Conservation (phyloP, 192 early-diverging fungal genomes). For the Pecoramyces ruminantium region DNA sequence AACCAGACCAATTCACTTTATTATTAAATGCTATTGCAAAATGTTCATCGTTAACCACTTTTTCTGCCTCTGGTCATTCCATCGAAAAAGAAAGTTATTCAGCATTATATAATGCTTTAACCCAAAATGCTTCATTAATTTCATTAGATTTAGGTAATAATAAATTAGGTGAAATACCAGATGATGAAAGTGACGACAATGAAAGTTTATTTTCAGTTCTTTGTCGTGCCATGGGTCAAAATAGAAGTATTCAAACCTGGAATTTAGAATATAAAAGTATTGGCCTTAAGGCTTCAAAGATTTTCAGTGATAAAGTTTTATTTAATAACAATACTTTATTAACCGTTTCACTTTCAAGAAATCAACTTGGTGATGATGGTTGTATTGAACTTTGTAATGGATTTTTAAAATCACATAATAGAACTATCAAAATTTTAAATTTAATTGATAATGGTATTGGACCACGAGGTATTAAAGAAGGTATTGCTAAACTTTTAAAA, state of each 20-base stretch:
- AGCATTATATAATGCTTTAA: neutral
- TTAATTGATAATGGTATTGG: neutral
- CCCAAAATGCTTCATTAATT: neutral
- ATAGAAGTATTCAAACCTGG: neutral
- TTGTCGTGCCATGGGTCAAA: neutral
- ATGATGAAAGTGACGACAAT: neutral
- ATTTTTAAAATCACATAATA: neutral
- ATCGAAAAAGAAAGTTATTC: neutral
- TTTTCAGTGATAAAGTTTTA: neutral
- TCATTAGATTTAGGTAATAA: neutral
- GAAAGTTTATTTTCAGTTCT: neutral
- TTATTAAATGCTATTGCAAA: neutral
- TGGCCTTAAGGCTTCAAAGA: neutral
- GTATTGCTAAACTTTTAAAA: neutral
- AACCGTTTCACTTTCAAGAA: neutral
- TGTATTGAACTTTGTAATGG: neutral
- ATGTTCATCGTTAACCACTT: neutral
- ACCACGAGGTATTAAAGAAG: neutral
- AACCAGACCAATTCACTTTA: neutral
- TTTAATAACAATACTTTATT: neutral
- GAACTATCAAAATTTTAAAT: neutral
- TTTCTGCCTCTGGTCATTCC: neutral
- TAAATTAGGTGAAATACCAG: neutral
- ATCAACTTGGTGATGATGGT: neutral
- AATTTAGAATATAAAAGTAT: neutral